Base-by-base conservation (phyloP, 2,329 filamentous ascomycete genomes). In the Zymoseptoria tritici region DNA sequence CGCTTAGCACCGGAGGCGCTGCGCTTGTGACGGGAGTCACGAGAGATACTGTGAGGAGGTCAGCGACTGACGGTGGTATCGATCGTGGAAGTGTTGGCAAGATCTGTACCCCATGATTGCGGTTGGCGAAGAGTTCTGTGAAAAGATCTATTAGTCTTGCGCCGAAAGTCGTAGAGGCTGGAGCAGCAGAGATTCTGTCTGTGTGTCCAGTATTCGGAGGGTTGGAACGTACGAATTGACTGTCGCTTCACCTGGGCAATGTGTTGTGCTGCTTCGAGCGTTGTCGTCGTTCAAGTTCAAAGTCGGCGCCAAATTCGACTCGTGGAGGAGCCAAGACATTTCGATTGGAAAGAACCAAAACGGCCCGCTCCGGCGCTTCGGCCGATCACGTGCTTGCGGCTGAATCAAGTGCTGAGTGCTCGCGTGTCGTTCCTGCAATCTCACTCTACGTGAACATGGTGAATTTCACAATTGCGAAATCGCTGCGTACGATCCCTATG, bases 11-110 rank as follows among this genome's bases (percentile, higher is more conserved):
- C 95, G 80, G 95, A 90, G 81, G 93, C 92, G 82, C 91, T 92
- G 84, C 94, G 92, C 90, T 99, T 99, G 88, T 99, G 94, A 85
- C 94, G 91, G 80, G 91, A 96, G 84, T 97, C 93, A 85, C 94
- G 90, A 83, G 93, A 97, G 85, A 99, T 97, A 99, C 94, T 81
- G 73, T 11, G 51, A 56, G 29, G 46, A 26, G 13, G 73, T 80
- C 67, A 80, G 77, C 71, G 54, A 24, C 54, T 66, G 62, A 57
- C 52, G 52, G 51, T 31, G 26, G 50, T 29, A 50, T 49, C 42
- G 52, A 50, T 50, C 57, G 52, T 49, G 62, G 56, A 61, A 53
- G 59, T 55, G 58, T 68, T 72, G 61, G 64, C 66, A 58, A 62
- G 55, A 69, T 74, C 64, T 69, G 64, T 79, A 80, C 78, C 78